phyloP scores from a whole-genome alignment of 805 yeast genomes.

The Cephaloascus fragrans region DNA sequence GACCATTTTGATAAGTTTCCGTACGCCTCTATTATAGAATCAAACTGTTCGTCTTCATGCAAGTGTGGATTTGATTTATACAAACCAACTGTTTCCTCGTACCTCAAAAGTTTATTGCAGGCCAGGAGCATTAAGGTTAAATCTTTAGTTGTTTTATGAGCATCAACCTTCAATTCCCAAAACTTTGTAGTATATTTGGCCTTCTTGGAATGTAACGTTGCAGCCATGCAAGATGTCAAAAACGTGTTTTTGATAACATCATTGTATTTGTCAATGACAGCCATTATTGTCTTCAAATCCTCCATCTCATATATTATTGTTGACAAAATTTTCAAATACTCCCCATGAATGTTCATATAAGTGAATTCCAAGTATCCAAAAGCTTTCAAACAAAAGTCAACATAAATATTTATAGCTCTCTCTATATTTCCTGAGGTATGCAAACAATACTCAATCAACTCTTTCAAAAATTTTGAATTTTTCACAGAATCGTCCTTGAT shows the following conservation, averaged over 20 bases:
- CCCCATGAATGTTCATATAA: too few relatives aligned
- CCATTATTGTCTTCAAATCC: too few relatives aligned
- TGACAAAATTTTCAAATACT: too few relatives aligned
- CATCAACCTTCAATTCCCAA: conserved; percentile 19
- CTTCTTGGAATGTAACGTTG: too few relatives aligned
- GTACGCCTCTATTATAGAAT: conserved; percentile 34
- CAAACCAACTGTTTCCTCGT: conserved; percentile 9
- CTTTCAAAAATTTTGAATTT: too few relatives aligned
- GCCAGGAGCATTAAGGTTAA: conserved; percentile 11
- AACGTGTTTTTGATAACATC: too few relatives aligned
- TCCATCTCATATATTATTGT: too few relatives aligned
- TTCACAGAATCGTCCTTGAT: not conserved
- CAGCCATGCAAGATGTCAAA: too few relatives aligned
- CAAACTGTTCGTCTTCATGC: conserved; percentile 38
- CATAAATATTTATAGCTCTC: not conserved
- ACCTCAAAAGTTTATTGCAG: conserved; percentile 11
- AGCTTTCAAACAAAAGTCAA: not conserved
- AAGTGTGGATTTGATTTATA: conserved; percentile 27
- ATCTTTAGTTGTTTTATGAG: conserved; percentile 8
- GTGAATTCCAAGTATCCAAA: not conserved
- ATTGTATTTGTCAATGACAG: too few relatives aligned
- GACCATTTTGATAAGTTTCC: conserved; percentile 41
- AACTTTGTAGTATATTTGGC: too few relatives aligned
- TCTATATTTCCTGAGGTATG: not conserved
- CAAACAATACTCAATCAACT: not conserved